Conservation (phyloP, 768 basidiomycete genomes). For the Pleurotus giganteus region DNA sequence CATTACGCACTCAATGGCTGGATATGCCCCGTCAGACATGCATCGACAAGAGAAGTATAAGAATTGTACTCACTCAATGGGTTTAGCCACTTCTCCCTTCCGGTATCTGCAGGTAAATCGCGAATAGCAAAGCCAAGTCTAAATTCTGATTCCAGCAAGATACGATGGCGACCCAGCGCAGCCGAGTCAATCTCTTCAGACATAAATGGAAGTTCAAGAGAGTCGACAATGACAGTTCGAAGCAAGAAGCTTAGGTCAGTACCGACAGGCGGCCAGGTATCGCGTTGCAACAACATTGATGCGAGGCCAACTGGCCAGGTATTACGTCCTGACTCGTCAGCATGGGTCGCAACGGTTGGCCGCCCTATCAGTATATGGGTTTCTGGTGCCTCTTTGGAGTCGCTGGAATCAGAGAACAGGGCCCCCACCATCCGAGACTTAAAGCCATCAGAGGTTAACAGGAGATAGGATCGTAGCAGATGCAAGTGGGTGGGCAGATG, state of each 20-base stretch:
- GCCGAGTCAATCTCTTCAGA: background rate
- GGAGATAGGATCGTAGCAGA: slow-evolving; percentile 72
- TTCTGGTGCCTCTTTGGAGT: slow-evolving; percentile 35
- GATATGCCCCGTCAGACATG: background rate
- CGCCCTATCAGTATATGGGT: slow-evolving; percentile 12
- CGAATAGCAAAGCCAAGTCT: slow-evolving; percentile 83
- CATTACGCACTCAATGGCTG: slow-evolving; percentile 48
- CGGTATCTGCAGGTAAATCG: slow-evolving; percentile 62
- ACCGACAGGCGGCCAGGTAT: slow-evolving; percentile 86
- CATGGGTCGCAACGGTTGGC: background rate
- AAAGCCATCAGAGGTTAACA: slow-evolving; percentile 73
- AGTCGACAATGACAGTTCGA: slow-evolving; percentile 82
- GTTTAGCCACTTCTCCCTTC: slow-evolving; percentile 76
- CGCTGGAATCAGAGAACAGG: slow-evolving; percentile 74
- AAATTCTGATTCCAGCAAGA: slow-evolving; percentile 64
- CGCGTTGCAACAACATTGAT: slow-evolving; percentile 65
- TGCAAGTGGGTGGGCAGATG: slow-evolving; percentile 65
- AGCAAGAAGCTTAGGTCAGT: slow-evolving; percentile 82
- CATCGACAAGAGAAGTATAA: background rate
- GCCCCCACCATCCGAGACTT: slow-evolving; percentile 66
- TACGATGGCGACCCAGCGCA: slow-evolving; percentile 21
- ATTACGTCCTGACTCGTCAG: slow-evolving; percentile 18
- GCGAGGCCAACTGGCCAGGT: slow-evolving; percentile 74
- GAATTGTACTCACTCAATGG: slow-evolving; percentile 62
- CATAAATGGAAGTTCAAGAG: slow-evolving; percentile 41